Evolutionary conservation across 139 green algal genomes (phyloP).

Genomic region (Chlorella sp.): DNA sequence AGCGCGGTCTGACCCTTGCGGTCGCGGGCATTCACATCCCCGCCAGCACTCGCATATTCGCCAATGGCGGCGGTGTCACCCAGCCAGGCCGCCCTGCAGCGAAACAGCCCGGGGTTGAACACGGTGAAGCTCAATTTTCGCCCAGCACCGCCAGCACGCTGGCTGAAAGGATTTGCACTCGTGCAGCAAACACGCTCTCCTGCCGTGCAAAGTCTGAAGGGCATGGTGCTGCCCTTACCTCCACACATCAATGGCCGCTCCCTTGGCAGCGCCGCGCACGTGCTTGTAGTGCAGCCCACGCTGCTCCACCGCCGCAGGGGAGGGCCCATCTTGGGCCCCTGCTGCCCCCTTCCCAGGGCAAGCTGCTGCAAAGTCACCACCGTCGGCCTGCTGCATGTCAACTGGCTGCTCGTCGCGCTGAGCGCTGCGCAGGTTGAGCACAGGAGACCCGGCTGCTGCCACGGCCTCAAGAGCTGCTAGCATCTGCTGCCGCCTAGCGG

Average conservation of each 20-base stretch:
- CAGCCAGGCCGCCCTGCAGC: constrained; percentile 38
- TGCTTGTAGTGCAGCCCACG: constrained; percentile 16
- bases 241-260: constrained; percentile 36
- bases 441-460: not conserved
- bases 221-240: not conserved
- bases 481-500: not conserved
- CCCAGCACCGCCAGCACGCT: no score
- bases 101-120: no score
- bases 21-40: constrained; percentile 17
- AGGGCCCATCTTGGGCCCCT: no score
- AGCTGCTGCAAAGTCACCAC: no score
- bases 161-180: no score
- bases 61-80: constrained; percentile 16
- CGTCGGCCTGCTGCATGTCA: not conserved
- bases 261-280: not conserved
- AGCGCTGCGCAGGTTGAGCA: not conserved
- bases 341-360: no score
- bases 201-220: no score
- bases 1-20: constrained; percentile 25
- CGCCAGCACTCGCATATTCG: constrained; percentile 19
- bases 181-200: no score
- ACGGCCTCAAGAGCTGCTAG: not conserved
- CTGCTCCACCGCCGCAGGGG: not conserved
- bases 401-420: not conserved
- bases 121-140: no score